Percentiles rank a stretch among this genome's conserved stretches.
Conservation (phyloP, 257 asterid genomes). For the Scutellaria barbata region DNA sequence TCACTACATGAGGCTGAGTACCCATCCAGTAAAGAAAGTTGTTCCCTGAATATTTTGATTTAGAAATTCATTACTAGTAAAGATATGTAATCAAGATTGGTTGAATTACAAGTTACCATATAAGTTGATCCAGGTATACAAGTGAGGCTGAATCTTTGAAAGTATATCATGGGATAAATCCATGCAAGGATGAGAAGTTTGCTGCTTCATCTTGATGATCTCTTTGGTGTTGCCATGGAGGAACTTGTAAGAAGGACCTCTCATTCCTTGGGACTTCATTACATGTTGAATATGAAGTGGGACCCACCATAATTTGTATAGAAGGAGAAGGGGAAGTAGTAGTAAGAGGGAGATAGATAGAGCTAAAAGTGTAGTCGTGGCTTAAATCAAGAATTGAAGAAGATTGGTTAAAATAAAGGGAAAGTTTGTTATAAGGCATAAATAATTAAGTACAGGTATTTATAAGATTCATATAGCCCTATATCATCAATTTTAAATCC, state of each 20-base stretch:
- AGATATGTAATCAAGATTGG: too few species aligned
- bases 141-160: constrained; percentile 57
- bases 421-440: too few species aligned
- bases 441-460: too few species aligned
- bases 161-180: constrained; percentile 54
- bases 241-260: constrained; percentile 60
- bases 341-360: constrained; percentile 23
- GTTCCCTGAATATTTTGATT: constrained; percentile 39
- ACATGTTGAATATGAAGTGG: constrained; percentile 41
- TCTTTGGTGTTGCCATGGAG: constrained; percentile 57
- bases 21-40: constrained; percentile 57
- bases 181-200: constrained; percentile 37
- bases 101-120: constrained; percentile 44
- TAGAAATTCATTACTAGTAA: too few species aligned
- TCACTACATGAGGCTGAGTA: constrained; percentile 45
- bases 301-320: constrained; percentile 51
- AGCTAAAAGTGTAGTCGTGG: constrained; percentile 30
- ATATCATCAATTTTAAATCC: too few species aligned
- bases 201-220: constrained; percentile 41
- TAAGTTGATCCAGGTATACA: constrained; percentile 52
- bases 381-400: constrained; percentile 4
- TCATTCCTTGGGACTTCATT: constrained; percentile 53
- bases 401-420: too few species aligned
- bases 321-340: constrained; percentile 14
- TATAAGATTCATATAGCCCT: too few species aligned